Evolutionary conservation across 129 eudicot species (phyloP), one percentile per base, ranked within the genome.

Genomic region (Logfia minima): DNA sequence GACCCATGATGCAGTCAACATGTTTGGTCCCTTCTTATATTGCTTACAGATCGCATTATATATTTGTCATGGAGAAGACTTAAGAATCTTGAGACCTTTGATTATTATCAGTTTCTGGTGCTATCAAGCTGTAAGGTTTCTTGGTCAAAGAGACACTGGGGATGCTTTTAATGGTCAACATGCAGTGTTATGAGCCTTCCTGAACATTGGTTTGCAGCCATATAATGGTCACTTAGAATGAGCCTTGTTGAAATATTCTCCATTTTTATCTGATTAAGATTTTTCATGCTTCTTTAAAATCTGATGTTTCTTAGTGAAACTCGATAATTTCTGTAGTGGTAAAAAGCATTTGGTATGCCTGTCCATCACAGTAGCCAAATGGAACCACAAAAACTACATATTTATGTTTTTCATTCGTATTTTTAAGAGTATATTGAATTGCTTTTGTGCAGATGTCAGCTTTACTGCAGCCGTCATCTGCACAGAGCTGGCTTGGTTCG

Each of bases 401-500:
- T 77, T 16, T 72, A 52, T 51, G 5, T 2, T 66, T 18, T 4
- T 52, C 51, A 14, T 39, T 9, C 19, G 5, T 29, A 11, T 16
- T 55, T 86, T 45, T 86, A 56, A 85, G 77, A 43, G 35, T 26
- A 48, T 72, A 22, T 70, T 80, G 82, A 59, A 72, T 79, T 81
- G 28, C n/a, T 79, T 39, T 68, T 77, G n/a, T 83, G 88, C 97
- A 95, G 99, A 89, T 89, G 80, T 84, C 99, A 72, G 83, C 89
- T 86, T 76, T 95, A 79, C 75, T 83, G 83, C 97, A 86, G 83
- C 86, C 91, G 29, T 88, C 97, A 52, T 84, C 97, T 70, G 81
- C 94, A n/a, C 97, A 85, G 80, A 89, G 80, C 82, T 95, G 96
- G 97, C 96, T 91, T 78, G 92, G 94, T 84, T 91, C 99, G 17